Percentiles rank a stretch among this genome's conserved stretches.
Evolutionary conservation across 106 monocot species (phyloP).

Genomic region (Dioscorea dumetorum): DNA sequence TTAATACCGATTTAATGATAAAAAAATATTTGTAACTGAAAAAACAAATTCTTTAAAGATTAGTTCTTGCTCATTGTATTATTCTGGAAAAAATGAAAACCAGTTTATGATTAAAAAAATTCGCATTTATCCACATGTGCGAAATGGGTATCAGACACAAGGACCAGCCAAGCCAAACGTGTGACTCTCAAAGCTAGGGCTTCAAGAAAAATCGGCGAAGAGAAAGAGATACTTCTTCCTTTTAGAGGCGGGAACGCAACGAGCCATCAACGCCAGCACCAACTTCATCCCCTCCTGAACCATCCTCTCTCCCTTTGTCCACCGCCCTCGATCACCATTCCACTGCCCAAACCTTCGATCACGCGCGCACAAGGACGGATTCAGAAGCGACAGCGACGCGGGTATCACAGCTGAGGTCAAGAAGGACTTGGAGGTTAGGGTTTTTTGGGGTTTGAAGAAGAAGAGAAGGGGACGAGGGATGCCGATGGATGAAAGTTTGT

Average conservation of each 20-base stretch:
- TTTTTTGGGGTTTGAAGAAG: not conserved
- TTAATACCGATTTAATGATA: not conserved
- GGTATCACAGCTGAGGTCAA: too few species aligned
- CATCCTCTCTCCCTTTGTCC: not conserved
- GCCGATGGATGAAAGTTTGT: conserved; percentile 29
- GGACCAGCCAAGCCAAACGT: too few species aligned
- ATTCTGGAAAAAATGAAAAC: too few species aligned
- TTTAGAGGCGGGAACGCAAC: too few species aligned
- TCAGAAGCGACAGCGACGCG: not conserved
- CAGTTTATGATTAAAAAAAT: too few species aligned
- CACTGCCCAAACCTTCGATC: not conserved
- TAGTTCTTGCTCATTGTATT: not conserved
- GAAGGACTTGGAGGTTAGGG: not conserved
- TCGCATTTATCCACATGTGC: too few species aligned
- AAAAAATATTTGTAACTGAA: not conserved
- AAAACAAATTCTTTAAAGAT: not conserved
- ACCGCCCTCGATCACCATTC: not conserved
- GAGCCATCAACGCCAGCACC: too few species aligned
- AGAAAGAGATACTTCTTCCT: too few species aligned
- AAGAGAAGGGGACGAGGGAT: not conserved
- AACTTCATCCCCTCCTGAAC: too few species aligned
- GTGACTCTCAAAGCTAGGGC: too few species aligned
- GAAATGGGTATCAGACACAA: too few species aligned
- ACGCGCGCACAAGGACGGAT: not conserved
- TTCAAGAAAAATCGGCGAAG: too few species aligned